Percentiles rank a stretch among this genome's conserved stretches.
Conservation (phyloP, 768 basidiomycete species). For the Boletus tylopilopsis region DNA sequence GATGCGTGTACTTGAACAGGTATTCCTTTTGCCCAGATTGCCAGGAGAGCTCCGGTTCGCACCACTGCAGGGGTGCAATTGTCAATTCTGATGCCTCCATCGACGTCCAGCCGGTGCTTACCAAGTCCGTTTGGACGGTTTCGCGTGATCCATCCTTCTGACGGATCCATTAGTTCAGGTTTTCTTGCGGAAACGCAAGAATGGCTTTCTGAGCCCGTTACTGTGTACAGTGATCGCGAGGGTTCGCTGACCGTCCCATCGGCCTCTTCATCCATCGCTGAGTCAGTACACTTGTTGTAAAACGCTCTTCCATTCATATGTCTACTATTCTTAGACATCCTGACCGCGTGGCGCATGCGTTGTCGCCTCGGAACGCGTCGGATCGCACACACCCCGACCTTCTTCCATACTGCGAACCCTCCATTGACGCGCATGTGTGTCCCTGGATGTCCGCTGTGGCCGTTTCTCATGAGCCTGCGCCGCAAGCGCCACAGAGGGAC, state of each 20-base stretch:
- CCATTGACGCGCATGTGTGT: not conserved
- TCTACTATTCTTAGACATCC: slow-evolving; percentile 4
- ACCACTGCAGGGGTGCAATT: not conserved
- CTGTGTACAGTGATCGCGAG: not conserved
- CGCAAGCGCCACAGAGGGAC: not conserved
- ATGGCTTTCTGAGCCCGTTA: not conserved
- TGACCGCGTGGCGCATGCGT: not conserved
- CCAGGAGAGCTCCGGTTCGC: not conserved
- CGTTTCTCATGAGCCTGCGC: not conserved
- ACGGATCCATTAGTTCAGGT: slow-evolving; percentile 3
- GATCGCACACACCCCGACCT: not conserved
- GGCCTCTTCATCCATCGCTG: not conserved
- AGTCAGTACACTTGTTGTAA: slow-evolving; percentile 9
- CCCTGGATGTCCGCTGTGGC: not conserved
- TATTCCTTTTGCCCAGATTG: not conserved
- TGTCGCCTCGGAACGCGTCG: not conserved
- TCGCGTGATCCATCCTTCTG: not conserved
- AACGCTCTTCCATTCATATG: not conserved
- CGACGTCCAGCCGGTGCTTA: not conserved
- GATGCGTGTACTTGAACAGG: slow-evolving; percentile 6
- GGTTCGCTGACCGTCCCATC: not conserved
- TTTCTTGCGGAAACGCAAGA: not conserved
- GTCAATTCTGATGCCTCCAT: not conserved
- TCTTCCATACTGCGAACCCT: not conserved
- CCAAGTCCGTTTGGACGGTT: slow-evolving; percentile 9